Conservation (phyloP, 768 basidiomycete genomes). For the Kwoniella mangroviensis region DNA sequence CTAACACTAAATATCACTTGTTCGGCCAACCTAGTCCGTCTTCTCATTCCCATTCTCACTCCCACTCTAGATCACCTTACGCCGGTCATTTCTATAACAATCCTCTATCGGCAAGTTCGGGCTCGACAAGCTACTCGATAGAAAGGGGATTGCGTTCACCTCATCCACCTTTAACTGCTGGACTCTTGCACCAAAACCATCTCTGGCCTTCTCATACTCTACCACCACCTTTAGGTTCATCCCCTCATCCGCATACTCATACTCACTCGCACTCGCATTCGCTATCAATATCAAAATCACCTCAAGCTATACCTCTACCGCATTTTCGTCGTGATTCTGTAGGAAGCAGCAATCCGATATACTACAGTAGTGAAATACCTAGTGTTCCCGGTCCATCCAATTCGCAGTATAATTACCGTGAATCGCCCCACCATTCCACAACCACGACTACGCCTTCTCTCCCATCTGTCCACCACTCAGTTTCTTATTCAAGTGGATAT, state of each 20-base stretch:
- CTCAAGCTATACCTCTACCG: background rate
- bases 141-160: constrained; percentile 29
- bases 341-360: background rate
- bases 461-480: background rate
- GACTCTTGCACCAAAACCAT: constrained; percentile 3
- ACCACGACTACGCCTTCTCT: background rate
- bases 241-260: constrained; percentile 4
- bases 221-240: background rate
- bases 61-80: constrained; percentile 25
- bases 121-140: constrained; percentile 9
- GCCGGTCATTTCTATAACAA: constrained; percentile 8
- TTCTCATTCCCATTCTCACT: constrained; percentile 3
- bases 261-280: constrained; percentile 12
- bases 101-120: constrained; percentile 14
- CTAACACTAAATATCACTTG: constrained; percentile 1
- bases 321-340: background rate
- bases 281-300: constrained; percentile 21
- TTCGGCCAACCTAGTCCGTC: constrained; percentile 17
- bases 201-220: constrained; percentile 22
- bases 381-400: constrained; percentile 13
- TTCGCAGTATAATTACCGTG: constrained; percentile 1
- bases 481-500: background rate
- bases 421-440: background rate
- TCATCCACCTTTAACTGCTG: constrained; percentile 30
- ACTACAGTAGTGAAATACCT: background rate